These are phyloP conservation scores for Lichtheimia ramosa DNA, from an alignment of 371 early-diverging fungal species.

Conservation along the genomic window DNA sequence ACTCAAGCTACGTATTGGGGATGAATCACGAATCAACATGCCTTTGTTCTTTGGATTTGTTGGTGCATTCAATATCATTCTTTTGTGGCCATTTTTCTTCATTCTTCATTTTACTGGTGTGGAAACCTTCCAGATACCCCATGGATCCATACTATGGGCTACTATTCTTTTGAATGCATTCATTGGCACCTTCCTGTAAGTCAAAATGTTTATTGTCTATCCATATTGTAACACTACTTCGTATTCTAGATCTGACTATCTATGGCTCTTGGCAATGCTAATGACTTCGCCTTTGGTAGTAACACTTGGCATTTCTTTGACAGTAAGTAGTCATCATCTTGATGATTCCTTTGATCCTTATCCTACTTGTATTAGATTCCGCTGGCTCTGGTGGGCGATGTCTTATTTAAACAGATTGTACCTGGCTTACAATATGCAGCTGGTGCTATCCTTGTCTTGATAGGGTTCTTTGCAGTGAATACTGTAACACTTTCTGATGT, in stretches of 20 bases:
- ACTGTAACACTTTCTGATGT: constrained; percentile 44
- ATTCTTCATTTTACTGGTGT: constrained; percentile 65
- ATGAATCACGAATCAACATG: constrained; percentile 76
- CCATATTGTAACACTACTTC: not conserved
- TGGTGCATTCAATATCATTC: constrained; percentile 69
- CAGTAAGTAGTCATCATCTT: constrained; percentile 32
- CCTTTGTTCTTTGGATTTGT: constrained; percentile 84
- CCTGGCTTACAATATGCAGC: constrained; percentile 60
- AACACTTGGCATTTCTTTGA: constrained; percentile 75
- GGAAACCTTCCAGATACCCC: constrained; percentile 70
- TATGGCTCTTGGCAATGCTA: constrained; percentile 80
- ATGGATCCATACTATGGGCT: constrained; percentile 47
- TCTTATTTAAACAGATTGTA: constrained; percentile 62
- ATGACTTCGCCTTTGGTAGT: constrained; percentile 83
- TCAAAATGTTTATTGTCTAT: not conserved
- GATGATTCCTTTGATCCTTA: not conserved
- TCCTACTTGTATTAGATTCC: constrained; percentile 53
- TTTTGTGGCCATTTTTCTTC: constrained; percentile 71
- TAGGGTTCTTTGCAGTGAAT: constrained; percentile 72
- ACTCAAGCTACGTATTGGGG: constrained; percentile 67
- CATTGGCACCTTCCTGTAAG: constrained; percentile 73
- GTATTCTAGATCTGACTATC: constrained; percentile 61
- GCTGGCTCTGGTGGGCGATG: constrained; percentile 72
- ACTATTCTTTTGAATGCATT: constrained; percentile 75
- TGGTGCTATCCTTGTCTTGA: constrained; percentile 67